phyloP scores from a whole-genome alignment of 179 eudicot genomes.

The Spinacia oleracea region DNA sequence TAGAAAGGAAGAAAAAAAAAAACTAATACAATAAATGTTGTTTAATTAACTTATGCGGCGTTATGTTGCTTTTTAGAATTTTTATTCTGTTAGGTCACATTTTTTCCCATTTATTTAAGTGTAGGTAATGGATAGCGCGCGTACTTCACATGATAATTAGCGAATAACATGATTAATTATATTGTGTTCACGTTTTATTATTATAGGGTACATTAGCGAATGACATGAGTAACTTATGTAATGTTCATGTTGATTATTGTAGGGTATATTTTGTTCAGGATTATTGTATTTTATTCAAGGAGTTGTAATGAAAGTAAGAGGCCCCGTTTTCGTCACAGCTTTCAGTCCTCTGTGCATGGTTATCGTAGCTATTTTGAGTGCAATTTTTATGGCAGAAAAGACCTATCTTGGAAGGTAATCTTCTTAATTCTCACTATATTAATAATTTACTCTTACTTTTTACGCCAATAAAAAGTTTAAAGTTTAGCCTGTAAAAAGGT shows the following conservation, averaged over 20 bases:
- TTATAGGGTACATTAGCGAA: slow-evolving; percentile 36
- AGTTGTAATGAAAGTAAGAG: slow-evolving; percentile 60
- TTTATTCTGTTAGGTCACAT: too few species aligned
- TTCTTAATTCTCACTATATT: too few species aligned
- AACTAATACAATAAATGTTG: too few species aligned
- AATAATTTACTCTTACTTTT: too few species aligned
- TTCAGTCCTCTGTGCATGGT: slow-evolving; percentile 73
- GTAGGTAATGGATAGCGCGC: too few species aligned
- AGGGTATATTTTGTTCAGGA: slow-evolving; percentile 68
- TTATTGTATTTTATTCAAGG: slow-evolving; percentile 65
- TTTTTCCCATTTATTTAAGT: too few species aligned
- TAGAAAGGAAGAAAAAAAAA: too few species aligned
- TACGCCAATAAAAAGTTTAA: too few species aligned
- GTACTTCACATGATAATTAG: too few species aligned
- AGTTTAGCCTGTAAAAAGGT: too few species aligned
- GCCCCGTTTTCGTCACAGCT: slow-evolving; percentile 72
- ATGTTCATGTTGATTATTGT: not conserved
- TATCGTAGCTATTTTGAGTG: slow-evolving; percentile 55
- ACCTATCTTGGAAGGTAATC: slow-evolving; percentile 67
- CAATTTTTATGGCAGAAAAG: slow-evolving; percentile 51
- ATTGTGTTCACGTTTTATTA: not conserved
- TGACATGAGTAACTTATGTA: not conserved
- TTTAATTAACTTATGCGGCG: too few species aligned
- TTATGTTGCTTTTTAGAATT: too few species aligned
- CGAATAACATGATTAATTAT: not conserved